A percentile compares a stretch with the other conserved stretches of the same genome.
phyloP scores from a whole-genome alignment of 129 eudicot genomes.

The Escallonia herrerae region DNA sequence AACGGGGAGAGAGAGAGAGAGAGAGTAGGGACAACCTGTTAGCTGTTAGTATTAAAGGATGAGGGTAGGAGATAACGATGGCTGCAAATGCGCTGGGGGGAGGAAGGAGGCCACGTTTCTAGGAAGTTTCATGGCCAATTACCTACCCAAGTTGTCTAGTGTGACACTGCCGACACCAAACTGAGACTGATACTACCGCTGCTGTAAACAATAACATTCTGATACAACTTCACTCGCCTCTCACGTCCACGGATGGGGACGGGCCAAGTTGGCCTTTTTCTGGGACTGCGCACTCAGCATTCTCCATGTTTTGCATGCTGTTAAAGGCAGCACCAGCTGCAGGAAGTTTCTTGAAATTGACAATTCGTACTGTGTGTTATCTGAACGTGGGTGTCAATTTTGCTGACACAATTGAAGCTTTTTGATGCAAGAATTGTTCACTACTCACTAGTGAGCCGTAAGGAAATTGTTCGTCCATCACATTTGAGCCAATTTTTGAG shows the following conservation, averaged over 20 bases:
- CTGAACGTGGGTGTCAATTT: not conserved
- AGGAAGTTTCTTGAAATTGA: not conserved
- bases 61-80: not conserved
- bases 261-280: not conserved
- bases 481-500: too few relatives aligned
- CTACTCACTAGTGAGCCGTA: too few relatives aligned
- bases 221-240: not conserved
- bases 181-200: not conserved
- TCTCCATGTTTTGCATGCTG: not conserved
- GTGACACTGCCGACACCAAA: not conserved
- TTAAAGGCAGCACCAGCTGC: not conserved
- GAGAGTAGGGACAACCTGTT: not conserved
- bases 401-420: too few relatives aligned
- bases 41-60: too few relatives aligned
- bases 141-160: not conserved
- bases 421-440: too few relatives aligned
- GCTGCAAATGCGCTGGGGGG: conserved; percentile 1
- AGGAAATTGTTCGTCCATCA: too few relatives aligned
- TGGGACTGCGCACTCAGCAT: not conserved
- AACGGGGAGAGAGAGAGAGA: not conserved
- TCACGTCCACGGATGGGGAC: not conserved
- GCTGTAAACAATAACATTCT: not conserved
- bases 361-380: not conserved
- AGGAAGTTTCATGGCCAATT: not conserved
- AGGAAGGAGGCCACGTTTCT: not conserved